Base-by-base conservation (phyloP, 768 basidiomycete species). In the Scleroderma citrinum region DNA sequence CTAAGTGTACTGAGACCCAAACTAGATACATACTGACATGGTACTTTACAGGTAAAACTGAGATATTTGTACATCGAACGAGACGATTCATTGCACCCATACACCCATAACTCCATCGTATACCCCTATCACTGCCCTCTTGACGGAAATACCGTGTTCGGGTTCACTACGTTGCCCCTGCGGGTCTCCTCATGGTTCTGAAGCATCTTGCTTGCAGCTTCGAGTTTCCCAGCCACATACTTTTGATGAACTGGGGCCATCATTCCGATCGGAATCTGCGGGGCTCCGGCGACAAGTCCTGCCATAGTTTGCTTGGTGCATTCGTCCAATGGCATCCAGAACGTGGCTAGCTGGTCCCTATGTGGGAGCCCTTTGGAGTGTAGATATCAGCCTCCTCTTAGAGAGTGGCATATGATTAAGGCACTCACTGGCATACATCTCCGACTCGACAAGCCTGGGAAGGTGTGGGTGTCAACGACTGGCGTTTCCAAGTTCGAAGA, bases 371-470 rank as follows among this genome's bases (percentile, higher is more conserved):
- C 67, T 38, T 71, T 70, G 24, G 79, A 61, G 0, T 77, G 74
- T 74, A 10, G 19, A 40, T 81, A 76, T 78, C 78, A 82, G 44
- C 72, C 59, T 46, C 21, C 59, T 45, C 21, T 21, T 11, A 19
- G 13, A 46, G 16, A 16, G 13, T 5, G 12, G n/a, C 5, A 35
- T n/a, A 14, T 32, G 31, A 13, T 3, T 5, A n/a, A 38, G 16
- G 17, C 26, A 7, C 74, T 56, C 53, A 78, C 79, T 69, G 54
- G 81, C 79, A 54, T 83, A 80, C 24, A 82, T 64, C 56, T 82
- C 81, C 3, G 79, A 81, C 62, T 82, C 80, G 10, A 80, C 77
- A 10, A 83, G 67, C 13, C 78, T 80, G 45, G 12, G n/a, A 26
- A 21, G 37, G 36, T 29, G 34, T 11, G 21, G 17, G 19, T 29